Conservation (phyloP, 495 filamentous ascomycete species). For the Penicillium verhagenii region DNA sequence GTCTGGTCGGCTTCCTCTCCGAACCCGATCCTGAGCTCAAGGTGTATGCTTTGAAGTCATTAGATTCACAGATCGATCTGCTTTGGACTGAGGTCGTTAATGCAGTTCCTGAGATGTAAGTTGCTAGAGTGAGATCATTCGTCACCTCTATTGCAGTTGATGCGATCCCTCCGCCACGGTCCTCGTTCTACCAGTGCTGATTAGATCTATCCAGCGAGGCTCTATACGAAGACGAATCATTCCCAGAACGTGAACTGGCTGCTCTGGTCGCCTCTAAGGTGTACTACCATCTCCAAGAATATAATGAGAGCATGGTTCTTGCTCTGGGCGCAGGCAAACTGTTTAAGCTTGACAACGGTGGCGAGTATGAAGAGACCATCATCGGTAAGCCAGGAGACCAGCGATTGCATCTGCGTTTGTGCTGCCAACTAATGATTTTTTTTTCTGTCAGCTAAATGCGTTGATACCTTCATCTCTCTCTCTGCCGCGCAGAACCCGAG, state of each 20-base stretch:
- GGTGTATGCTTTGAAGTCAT: slow-evolving; percentile 87
- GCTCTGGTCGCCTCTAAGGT: slow-evolving; percentile 95
- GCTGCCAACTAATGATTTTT: neutral
- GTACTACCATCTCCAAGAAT: slow-evolving; percentile 98
- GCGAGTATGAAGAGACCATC: slow-evolving; percentile 99
- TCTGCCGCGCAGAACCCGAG: slow-evolving; percentile 66
- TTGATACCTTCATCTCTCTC: slow-evolving; percentile 94
- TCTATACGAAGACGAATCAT: slow-evolving; percentile 93
- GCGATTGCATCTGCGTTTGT: neutral
- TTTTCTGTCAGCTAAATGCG: slow-evolving; percentile 68
- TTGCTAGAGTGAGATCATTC: slow-evolving; percentile 8
- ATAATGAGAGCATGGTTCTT: slow-evolving; percentile 99
- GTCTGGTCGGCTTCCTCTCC: slow-evolving; percentile 91
- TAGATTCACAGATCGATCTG: slow-evolving; percentile 93
- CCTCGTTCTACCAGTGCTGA: slow-evolving; percentile 10
- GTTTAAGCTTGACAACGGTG: slow-evolving; percentile 85
- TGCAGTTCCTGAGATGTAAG: slow-evolving; percentile 89
- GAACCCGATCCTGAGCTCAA: slow-evolving; percentile 91
- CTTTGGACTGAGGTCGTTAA: slow-evolving; percentile 97
- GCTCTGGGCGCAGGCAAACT: slow-evolving; percentile 92
- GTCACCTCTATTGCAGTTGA: neutral
- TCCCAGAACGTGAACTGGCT: slow-evolving; percentile 90
- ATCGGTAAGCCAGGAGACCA: slow-evolving; percentile 52
- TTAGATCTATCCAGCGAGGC: slow-evolving; percentile 67
- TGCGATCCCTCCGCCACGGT: slow-evolving; percentile 4